Evolutionary conservation across 2,329 filamentous ascomycete species (phyloP).

Genomic region (Fragosphaeria purpurea): DNA sequence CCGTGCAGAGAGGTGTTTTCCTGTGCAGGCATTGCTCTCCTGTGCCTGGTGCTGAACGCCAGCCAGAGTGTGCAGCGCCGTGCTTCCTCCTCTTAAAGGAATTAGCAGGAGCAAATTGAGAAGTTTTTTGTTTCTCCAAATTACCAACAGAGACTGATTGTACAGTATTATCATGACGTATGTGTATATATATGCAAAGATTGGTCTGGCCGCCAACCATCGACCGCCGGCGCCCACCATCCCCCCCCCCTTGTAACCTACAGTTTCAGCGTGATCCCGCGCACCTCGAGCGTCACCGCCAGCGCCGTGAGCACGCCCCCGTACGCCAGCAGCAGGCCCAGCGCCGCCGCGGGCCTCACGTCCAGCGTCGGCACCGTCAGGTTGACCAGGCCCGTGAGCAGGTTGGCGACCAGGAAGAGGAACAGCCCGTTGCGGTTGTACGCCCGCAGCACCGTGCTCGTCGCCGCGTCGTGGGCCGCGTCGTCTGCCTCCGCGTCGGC

Average conservation of each 20-base stretch:
- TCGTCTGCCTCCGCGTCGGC: constrained; percentile 47
- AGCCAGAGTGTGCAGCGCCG: too few relatives aligned
- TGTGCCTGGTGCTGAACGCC: too few relatives aligned
- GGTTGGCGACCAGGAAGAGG: constrained; percentile 78
- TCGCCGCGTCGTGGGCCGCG: constrained; percentile 57
- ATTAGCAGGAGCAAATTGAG: too few relatives aligned
- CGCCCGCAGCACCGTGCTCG: constrained; percentile 69
- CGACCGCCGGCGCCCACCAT: too few relatives aligned
- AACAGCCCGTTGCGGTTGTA: constrained; percentile 84
- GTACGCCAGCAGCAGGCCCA: constrained; percentile 68
- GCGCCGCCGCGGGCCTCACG: constrained; percentile 51
- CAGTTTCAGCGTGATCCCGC: constrained; percentile 61
- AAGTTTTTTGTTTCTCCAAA: too few relatives aligned
- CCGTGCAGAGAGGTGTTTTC: too few relatives aligned
- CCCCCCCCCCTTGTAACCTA: constrained; percentile 22
- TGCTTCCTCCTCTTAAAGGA: too few relatives aligned
- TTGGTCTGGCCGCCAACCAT: too few relatives aligned
- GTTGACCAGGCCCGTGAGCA: constrained; percentile 84
- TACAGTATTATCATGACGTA: too few relatives aligned
- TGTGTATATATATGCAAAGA: background rate
- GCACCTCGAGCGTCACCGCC: constrained; percentile 56
- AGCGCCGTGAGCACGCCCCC: constrained; percentile 54
- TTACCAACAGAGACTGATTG: too few relatives aligned
- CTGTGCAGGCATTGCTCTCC: too few relatives aligned
- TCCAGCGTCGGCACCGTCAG: constrained; percentile 75